phyloP scores from a whole-genome alignment of 2,329 filamentous ascomycete genomes.

The Cercospora zeae-maydis region DNA sequence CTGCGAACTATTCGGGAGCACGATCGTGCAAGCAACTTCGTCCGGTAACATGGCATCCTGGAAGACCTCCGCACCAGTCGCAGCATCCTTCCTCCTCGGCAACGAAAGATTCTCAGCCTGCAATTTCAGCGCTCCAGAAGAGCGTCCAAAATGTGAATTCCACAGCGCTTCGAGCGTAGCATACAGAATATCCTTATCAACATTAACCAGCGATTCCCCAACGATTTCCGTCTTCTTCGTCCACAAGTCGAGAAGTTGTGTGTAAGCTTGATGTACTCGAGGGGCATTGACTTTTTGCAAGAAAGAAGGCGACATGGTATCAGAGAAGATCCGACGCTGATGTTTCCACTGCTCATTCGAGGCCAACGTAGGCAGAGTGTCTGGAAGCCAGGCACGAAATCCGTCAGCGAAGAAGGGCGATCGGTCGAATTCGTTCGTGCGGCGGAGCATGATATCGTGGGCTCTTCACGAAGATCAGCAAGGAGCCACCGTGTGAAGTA shows the following conservation, averaged over 20 bases:
- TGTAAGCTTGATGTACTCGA: constrained; percentile 26
- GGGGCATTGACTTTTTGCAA: constrained; percentile 31
- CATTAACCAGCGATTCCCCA: constrained; percentile 35
- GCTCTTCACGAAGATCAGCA: constrained; percentile 4
- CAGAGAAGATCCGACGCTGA: constrained; percentile 29
- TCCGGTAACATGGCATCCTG: not conserved
- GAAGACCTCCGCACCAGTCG: not conserved
- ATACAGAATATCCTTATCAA: constrained; percentile 36
- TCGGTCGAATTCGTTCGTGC: constrained; percentile 47
- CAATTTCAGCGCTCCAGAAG: not conserved
- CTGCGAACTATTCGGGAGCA: not conserved
- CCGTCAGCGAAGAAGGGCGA: constrained; percentile 35
- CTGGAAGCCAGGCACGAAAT: constrained; percentile 25
- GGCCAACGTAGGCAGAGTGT: constrained; percentile 26
- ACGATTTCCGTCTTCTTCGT: constrained; percentile 31
- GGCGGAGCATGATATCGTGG: constrained; percentile 47
- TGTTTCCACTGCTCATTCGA: constrained; percentile 28
- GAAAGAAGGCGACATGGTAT: constrained; percentile 31
- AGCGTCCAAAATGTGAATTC: constrained; percentile 33
- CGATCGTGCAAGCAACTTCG: not conserved
- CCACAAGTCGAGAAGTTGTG: constrained; percentile 34
- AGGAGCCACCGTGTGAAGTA: too few relatives aligned
- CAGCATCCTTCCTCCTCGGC: not conserved
- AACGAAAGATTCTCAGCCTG: not conserved
- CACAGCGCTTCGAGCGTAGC: constrained; percentile 41